Base-by-base conservation (phyloP, 768 basidiomycete genomes). In the Mycena indigotica region DNA sequence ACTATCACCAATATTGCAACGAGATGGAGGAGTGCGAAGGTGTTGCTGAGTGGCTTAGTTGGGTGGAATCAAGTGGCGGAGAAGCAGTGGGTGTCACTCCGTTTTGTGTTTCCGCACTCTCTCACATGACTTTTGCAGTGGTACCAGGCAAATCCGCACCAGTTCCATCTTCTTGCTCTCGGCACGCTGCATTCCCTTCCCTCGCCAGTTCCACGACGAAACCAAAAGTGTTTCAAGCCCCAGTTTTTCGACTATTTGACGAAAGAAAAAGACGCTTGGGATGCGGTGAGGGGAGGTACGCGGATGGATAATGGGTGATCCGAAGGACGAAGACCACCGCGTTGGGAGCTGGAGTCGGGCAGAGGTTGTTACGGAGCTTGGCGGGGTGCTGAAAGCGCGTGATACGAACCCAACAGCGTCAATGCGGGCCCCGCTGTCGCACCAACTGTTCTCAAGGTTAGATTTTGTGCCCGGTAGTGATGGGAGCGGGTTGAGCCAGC, bases 151-250 rank as follows among this genome's bases (percentile, higher is more conserved):
- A 88, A 86, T 62, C 91, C 92, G 0, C 89, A 98, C 70, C 84
- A 86, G n/a, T 95, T 98, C 70, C 89, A 95, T 58, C 75, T 93
- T 5, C 70, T 92, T 17, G 80, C 91, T 2, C 74, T 95, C n/a
- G 90, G 92, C 0, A 87, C 89, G 0, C 76, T 97, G n/a, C 88
- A 95, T 66, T 82, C 87, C 3, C 80, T 99, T 3, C 97, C 97
- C 0, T 84, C 85, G 1, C 97, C 97, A 4, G 93, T 97, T 10
- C 77, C 82, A 2, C 80, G 93, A 29, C 83, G 78, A 1, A 82
- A 80, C 10, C 97, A 98, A 70, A 94, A 91, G 65, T 75, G 92
- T 15, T 86, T 80, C 75, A 98, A 98, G 73, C 92, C 94, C 3
- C 83, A 85, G 28, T 93, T 90, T 74, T 99, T 95, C 69, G 85